Evolutionary conservation across 176 grass and related monocot genomes (phyloP), one percentile per base, ranked within the genome.

Genomic region (Tillandsia fasciculata): DNA sequence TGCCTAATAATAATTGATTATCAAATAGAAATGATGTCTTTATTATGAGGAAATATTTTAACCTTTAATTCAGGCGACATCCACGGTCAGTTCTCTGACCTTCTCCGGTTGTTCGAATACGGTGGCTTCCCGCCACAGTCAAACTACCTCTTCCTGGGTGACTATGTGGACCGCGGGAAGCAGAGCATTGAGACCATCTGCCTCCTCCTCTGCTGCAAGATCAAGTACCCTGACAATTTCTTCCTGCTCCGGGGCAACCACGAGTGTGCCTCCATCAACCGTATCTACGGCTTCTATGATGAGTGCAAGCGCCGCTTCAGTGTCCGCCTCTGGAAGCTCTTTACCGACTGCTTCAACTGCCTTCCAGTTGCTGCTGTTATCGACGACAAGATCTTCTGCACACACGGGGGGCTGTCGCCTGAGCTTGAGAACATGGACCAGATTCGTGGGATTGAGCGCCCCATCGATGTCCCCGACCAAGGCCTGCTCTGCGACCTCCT

Each of bases 271-370:
- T 91, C 84, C 50, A 87, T 91, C 64, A 87, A 87, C 73, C 75
- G 88, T 59, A 91, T 91, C 81, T 87, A 91, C 18, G 88, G 88
- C 49, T 87, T 91, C 81, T 91, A 91, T 52, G 84, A 87, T 49
- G 88, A 84, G 75, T 87, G 88, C 88, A 91, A 91, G 81, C 88
- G 84, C 53, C 78, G 84, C 2, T 87, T 82, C 81, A 91, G 81
- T 64, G 83, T 86, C 3, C 77, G 80, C 8, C 77, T 83, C 10
- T 90, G 87, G 87, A 80, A 76, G 74, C 26, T 86, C 66, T 90
- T 90, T 83, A 86, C 83, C 42, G 80, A 87, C 69, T 87, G 76
- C 73, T 87, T 83, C 69, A 87, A 83, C 64, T 87, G 85, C 85
- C 80, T 90, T 20, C 87, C 83, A 2, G 83, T 83, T 9, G 77